Evolutionary conservation across 768 basidiomycete genomes (phyloP), one percentile per base, ranked within the genome.

Genomic region (Phlebiopsis flavidoalba): DNA sequence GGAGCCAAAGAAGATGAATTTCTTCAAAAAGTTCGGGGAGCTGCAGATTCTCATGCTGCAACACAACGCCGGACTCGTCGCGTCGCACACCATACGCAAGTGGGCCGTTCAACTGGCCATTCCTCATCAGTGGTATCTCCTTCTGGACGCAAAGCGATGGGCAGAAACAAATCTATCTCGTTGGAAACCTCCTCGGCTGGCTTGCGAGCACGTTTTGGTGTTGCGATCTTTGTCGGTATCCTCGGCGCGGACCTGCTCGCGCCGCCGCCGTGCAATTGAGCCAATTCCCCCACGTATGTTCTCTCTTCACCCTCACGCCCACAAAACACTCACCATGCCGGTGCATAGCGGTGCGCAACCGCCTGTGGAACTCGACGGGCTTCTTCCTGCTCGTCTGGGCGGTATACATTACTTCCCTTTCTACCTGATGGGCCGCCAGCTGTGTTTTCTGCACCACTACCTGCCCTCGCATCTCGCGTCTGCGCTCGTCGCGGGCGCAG

Each of bases 401-500:
- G 12, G 92, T 91, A 58, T 91, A 58, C 97, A 99, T 73, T 99
- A 97, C 76, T 77, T 89, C 69, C 97, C 97, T 6, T 99, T 98
- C 83, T 99, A 93, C 87, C 80, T 98, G 26, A 96, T 99, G 93
- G 89, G 83, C 69, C 91, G 97, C 43, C 97, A 99, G 69, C 81
- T 95, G 47, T n/a, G n/a, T n/a, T 99, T 99, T 82, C 78, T 99
- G 24, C 97, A 99, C 72, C 95, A 97, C 73, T 99, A 99, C 73
- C 87, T 99, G 3, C 96, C 96, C 14, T 96, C 96, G 0, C 97
- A 99, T 71, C 81, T 99, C 46, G 88, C 91, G 12, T 95, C 93
- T 14, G 89, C 94, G 12, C 80, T 98, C 60, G 85, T 98, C 60
- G 94, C 96, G 45, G 97, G 97, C 47, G 83, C 93, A 5, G 89